These are phyloP conservation scores for Clavispora phyllophila DNA, from an alignment of 805 yeast genomes.

Conservation along the genomic window DNA sequence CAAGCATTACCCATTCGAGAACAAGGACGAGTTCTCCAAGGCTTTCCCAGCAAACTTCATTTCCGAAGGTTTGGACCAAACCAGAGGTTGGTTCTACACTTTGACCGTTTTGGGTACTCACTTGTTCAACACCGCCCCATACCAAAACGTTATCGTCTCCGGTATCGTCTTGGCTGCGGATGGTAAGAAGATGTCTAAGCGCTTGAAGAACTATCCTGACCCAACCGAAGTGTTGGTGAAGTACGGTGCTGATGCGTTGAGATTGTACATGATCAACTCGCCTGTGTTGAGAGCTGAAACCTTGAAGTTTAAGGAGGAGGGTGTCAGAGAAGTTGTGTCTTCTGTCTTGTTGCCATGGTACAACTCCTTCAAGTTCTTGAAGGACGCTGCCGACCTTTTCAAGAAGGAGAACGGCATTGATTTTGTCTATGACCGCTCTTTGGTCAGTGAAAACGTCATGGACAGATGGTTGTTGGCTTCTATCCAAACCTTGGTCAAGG, in stretches of 20 bases:
- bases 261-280: slow-evolving; percentile 93
- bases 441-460: slow-evolving; percentile 82
- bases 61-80: slow-evolving; percentile 98
- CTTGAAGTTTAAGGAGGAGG: slow-evolving; percentile 95
- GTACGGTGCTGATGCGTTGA: slow-evolving; percentile 97
- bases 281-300: slow-evolving; percentile 97
- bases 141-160: slow-evolving; percentile 88
- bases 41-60: slow-evolving; percentile 97
- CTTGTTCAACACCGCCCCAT: slow-evolving; percentile 87
- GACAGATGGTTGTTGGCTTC: slow-evolving; percentile 97
- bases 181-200: slow-evolving; percentile 98
- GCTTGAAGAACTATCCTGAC: slow-evolving; percentile 97
- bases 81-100: slow-evolving; percentile 99
- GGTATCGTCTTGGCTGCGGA: slow-evolving; percentile 97
- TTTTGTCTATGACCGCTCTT: slow-evolving; percentile 64
- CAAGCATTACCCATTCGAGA: slow-evolving; percentile 94
- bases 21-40: slow-evolving; percentile 58
- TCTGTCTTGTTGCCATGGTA: slow-evolving; percentile 97
- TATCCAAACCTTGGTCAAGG: slow-evolving; percentile 84
- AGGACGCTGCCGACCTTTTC: slow-evolving; percentile 83
- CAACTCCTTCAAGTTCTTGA: slow-evolving; percentile 95
- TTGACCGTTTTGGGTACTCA: slow-evolving; percentile 94
- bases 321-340: slow-evolving; percentile 96
- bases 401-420: slow-evolving; percentile 68
- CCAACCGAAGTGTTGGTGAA: slow-evolving; percentile 75